Evolutionary conservation across 2,329 filamentous ascomycete genomes (phyloP).

Genomic region (Emergomyces orientalis): DNA sequence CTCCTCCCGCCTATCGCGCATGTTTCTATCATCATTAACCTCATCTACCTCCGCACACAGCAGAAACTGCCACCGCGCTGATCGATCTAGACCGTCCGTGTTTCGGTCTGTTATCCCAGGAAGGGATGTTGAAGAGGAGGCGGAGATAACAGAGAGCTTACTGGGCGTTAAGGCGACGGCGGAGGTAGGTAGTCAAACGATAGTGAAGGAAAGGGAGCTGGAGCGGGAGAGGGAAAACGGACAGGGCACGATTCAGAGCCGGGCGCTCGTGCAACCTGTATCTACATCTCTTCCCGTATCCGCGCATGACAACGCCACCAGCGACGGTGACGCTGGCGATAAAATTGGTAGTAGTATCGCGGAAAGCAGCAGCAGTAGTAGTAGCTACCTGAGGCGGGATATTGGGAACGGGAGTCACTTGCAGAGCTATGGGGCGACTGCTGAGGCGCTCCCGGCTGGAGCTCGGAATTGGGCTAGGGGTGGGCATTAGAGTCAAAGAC

Average conservation of each 20-base stretch:
- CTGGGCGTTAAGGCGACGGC: neutral
- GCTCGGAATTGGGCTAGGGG: neutral
- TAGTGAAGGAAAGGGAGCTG: neutral
- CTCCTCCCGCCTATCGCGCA: neutral
- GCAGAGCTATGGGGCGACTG: neutral
- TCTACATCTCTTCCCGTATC: neutral
- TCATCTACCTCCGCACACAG: too few relatives aligned
- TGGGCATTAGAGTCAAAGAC: too few relatives aligned
- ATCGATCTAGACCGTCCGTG: constrained; percentile 7
- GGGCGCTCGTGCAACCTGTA: neutral
- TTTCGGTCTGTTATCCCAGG: constrained; percentile 11
- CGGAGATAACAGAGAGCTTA: neutral
- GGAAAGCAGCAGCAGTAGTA: neutral
- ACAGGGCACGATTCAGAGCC: neutral
- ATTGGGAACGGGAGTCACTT: neutral
- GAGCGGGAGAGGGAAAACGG: neutral
- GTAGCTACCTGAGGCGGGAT: neutral
- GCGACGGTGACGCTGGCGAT: neutral
- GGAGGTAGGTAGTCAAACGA: neutral
- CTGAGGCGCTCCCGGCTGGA: neutral
- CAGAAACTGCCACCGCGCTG: constrained; percentile 4
- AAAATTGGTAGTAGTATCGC: neutral
- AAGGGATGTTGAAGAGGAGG: neutral
- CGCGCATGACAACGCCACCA: too few relatives aligned
- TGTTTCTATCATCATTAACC: neutral